phyloP scores from a whole-genome alignment of 495 filamentous ascomycete genomes.

The Amniculicola lignicola region DNA sequence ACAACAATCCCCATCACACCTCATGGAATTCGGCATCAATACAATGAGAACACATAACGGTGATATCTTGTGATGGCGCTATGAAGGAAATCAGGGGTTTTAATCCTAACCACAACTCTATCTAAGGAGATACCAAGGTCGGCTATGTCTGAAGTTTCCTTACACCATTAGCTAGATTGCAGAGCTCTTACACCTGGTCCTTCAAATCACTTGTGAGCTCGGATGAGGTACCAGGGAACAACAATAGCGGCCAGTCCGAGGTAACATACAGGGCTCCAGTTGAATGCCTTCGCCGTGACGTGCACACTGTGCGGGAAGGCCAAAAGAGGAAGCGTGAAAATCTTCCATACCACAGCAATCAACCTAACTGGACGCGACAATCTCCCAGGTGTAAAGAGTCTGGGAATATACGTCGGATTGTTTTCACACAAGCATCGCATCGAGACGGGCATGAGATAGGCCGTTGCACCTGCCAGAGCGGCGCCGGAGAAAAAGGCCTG shows the following conservation, averaged over 20 bases:
- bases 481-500: conserved; percentile 13
- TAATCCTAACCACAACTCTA: too few species aligned
- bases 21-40: too few species aligned
- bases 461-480: conserved; percentile 2
- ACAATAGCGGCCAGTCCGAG: neutral
- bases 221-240: conserved; percentile 1
- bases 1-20: too few species aligned
- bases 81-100: too few species aligned
- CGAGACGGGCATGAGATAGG: conserved; percentile 8
- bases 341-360: conserved; percentile 4
- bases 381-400: conserved; percentile 8
- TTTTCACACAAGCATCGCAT: conserved; percentile 8
- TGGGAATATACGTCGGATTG: conserved; percentile 5
- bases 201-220: conserved; percentile 9
- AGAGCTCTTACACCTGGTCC: too few species aligned
- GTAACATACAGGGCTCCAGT: conserved; percentile 16
- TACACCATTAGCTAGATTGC: too few species aligned
- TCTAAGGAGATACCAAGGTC: too few species aligned
- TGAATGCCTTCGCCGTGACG: conserved; percentile 9
- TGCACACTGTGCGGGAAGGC: conserved; percentile 12
- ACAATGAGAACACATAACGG: too few species aligned
- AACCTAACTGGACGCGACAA: conserved; percentile 4
- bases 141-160: too few species aligned
- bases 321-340: conserved; percentile 7
- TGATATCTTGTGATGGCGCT: too few species aligned